Evolutionary conservation across 2,329 filamentous ascomycete species (phyloP).

Genomic region (Fusarium transvaalense): DNA sequence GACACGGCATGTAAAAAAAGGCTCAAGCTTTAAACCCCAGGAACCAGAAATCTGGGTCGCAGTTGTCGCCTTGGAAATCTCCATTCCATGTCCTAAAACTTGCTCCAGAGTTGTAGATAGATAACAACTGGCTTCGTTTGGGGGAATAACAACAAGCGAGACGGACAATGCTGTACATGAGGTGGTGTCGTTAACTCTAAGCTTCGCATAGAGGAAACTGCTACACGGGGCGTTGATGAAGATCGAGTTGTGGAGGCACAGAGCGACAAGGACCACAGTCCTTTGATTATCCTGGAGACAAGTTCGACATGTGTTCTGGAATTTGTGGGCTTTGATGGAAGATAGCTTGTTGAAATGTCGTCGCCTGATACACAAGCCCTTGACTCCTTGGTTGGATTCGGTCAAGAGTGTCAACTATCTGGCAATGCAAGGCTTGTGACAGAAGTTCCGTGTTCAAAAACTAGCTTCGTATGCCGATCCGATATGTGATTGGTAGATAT

Average conservation of each 20-base stretch:
- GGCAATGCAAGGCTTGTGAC: background rate
- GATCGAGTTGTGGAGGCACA: constrained; percentile 39
- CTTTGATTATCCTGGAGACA: constrained; percentile 20
- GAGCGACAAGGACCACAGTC: constrained; percentile 28
- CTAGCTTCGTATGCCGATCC: background rate
- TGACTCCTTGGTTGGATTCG: constrained; percentile 9
- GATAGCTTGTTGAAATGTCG: constrained; percentile 28
- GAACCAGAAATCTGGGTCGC: constrained; percentile 42
- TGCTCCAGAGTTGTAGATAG: constrained; percentile 37
- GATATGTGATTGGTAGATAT: background rate
- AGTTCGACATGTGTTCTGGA: constrained; percentile 44
- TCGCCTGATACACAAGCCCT: constrained; percentile 34
- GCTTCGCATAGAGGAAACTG: constrained; percentile 14
- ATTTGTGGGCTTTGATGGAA: constrained; percentile 33
- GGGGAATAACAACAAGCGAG: constrained; percentile 21
- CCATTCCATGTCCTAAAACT: constrained; percentile 42
- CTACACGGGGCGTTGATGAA: constrained; percentile 15
- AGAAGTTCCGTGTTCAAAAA: background rate
- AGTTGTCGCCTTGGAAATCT: constrained; percentile 33
- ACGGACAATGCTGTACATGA: constrained; percentile 13
- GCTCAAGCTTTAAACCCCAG: constrained; percentile 27
- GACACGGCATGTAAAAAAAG: constrained; percentile 30
- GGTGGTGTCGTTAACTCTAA: constrained; percentile 36
- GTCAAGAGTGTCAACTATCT: constrained; percentile 23
- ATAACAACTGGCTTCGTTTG: constrained; percentile 17